These are phyloP conservation scores for Tuber melanosporum DNA, from an alignment of 495 filamentous ascomycete species.

Conservation along the genomic window DNA sequence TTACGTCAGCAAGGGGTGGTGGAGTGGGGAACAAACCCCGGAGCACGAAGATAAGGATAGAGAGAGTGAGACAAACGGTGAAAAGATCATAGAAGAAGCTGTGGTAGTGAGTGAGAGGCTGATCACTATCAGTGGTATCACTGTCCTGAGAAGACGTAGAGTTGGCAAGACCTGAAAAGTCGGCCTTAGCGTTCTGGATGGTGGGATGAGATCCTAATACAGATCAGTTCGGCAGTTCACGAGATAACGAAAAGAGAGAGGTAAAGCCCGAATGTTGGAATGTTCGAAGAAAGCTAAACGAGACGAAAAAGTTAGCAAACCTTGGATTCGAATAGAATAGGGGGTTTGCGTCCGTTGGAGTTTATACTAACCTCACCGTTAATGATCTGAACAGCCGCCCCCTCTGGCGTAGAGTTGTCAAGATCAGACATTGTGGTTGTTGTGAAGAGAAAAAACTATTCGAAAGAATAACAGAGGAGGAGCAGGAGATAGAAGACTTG, in stretches of 20 bases:
- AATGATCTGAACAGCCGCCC: slow-evolving; percentile 21
- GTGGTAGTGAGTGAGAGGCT: slow-evolving; percentile 91
- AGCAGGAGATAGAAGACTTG: slow-evolving; percentile 7
- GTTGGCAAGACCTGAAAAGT: slow-evolving; percentile 31
- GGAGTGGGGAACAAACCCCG: slow-evolving; percentile 10
- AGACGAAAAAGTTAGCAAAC: background rate
- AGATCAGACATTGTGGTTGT: slow-evolving; percentile 15
- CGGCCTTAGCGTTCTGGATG: slow-evolving; percentile 35
- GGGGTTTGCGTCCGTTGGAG: background rate
- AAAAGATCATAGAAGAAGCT: slow-evolving; percentile 89
- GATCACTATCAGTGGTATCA: slow-evolving; percentile 66
- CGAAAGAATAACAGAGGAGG: slow-evolving; percentile 12
- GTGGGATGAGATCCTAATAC: slow-evolving; percentile 29
- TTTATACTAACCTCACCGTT: slow-evolving; percentile 38
- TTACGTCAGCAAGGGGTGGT: slow-evolving; percentile 38
- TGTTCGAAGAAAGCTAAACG: background rate
- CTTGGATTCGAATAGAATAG: background rate
- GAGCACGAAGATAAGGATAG: slow-evolving; percentile 22
- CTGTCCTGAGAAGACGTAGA: slow-evolving; percentile 16
- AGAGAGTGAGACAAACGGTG: slow-evolving; percentile 52
- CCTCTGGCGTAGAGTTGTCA: slow-evolving; percentile 20
- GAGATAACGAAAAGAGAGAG: background rate
- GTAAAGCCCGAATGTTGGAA: background rate
- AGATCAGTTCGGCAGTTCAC: slow-evolving; percentile 5
- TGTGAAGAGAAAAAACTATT: background rate